Percentiles rank a stretch among this genome's conserved stretches.
Conservation (phyloP, 768 basidiomycete species). For the Phaffia australis region DNA sequence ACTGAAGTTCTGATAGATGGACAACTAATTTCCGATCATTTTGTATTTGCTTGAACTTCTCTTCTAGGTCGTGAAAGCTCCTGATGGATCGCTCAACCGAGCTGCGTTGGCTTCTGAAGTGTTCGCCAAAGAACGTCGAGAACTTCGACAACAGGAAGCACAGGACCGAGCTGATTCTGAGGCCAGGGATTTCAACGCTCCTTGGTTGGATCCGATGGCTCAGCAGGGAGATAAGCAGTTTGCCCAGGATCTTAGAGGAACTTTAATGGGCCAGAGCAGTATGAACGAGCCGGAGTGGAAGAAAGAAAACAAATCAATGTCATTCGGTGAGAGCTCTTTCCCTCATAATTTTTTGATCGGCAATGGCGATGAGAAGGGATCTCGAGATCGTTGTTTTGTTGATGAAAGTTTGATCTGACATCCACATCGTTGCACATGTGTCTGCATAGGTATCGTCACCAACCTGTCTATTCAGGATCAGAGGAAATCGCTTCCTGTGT, state of each 20-base stretch:
- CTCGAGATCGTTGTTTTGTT: no score
- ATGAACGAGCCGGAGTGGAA: slow-evolving; percentile 82
- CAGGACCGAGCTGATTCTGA: slow-evolving; percentile 92
- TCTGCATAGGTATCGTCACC: slow-evolving; percentile 54
- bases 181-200: slow-evolving; percentile 83
- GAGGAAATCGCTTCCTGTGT: slow-evolving; percentile 79
- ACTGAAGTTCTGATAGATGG: background rate
- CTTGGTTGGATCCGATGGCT: slow-evolving; percentile 98
- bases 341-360: background rate
- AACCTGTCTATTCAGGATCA: slow-evolving; percentile 85
- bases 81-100: slow-evolving; percentile 90
- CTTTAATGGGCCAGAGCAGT: slow-evolving; percentile 65
- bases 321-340: slow-evolving; percentile 51
- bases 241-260: slow-evolving; percentile 71
- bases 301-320: slow-evolving; percentile 80
- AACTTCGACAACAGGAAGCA: slow-evolving; percentile 83
- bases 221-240: slow-evolving; percentile 74
- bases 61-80: slow-evolving; percentile 73
- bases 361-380: no score
- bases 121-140: slow-evolving; percentile 86
- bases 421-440: background rate
- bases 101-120: slow-evolving; percentile 90
- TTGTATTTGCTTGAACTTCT: background rate
- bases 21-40: background rate
- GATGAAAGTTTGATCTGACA: background rate